Conservation (phyloP, 805 yeast genomes). For the Pichia rugopelliculosa region DNA sequence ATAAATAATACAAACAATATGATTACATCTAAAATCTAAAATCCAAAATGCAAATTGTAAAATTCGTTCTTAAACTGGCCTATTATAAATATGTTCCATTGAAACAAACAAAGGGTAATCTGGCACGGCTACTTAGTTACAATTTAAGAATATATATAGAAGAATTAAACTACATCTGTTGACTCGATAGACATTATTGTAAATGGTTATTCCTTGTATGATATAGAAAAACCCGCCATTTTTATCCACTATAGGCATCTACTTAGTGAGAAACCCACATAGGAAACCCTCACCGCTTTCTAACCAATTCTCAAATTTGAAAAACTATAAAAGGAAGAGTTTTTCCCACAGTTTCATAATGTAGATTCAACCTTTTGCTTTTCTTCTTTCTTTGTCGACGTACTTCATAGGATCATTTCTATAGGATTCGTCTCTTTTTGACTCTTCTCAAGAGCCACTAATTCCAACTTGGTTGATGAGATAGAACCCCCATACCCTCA, state of each 20-base stretch:
- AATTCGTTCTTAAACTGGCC: too few species aligned
- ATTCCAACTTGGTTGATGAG: constrained; percentile 99
- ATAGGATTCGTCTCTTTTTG: constrained; percentile 99
- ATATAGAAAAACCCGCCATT: too few species aligned
- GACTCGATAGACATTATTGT: not conserved
- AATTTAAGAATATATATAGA: too few species aligned
- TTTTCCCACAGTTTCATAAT: constrained; percentile 4
- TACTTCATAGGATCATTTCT: constrained; percentile 99
- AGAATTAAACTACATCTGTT: too few species aligned
- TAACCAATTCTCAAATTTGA: not conserved
- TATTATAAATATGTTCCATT: too few species aligned
- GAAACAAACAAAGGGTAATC: too few species aligned
- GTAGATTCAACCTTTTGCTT: constrained; percentile 21
- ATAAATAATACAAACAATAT: not conserved
- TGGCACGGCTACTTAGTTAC: too few species aligned
- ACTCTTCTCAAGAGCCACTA: constrained; percentile 98
- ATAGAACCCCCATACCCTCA: constrained; percentile 80
- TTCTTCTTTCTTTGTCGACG: constrained; percentile 79
- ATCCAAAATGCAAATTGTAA: not conserved
- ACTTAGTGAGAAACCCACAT: not conserved
- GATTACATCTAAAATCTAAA: too few species aligned
- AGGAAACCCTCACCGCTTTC: not conserved
- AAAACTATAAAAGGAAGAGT: constrained; percentile 18
- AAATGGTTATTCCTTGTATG: too few species aligned
- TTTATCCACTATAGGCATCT: not conserved